phyloP scores from a whole-genome alignment of 176 grass and related monocot species.

The Avena eriantha region DNA sequence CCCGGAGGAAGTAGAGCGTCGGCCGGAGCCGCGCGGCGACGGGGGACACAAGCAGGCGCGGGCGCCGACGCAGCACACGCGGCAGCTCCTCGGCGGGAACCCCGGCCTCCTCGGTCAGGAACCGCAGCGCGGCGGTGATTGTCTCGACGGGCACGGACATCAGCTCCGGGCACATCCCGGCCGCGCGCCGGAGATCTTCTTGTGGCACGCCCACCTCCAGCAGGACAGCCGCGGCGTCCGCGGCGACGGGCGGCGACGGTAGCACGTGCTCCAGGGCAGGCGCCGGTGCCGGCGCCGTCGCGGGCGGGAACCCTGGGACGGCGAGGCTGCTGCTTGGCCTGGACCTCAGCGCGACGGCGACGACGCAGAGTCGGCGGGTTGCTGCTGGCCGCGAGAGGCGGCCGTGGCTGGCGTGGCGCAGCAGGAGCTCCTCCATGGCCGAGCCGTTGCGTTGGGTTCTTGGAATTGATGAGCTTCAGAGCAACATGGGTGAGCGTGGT shows the following conservation, averaged over 20 bases:
- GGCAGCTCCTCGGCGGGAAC: conserved; percentile 57
- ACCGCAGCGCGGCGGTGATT: conserved; percentile 58
- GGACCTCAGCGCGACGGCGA: conserved; percentile 50
- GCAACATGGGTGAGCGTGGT: not conserved
- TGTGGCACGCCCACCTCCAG: conserved; percentile 60
- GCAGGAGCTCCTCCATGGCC: conserved; percentile 66
- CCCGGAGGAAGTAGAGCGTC: conserved; percentile 88
- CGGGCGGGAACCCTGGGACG: conserved; percentile 26
- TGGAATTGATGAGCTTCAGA: not conserved
- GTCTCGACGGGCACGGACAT: conserved; percentile 55
- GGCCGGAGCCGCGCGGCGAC: conserved; percentile 66
- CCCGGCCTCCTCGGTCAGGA: conserved; percentile 59
- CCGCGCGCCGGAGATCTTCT: conserved; percentile 69
- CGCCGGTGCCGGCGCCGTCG: conserved; percentile 20
- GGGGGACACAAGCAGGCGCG: conserved; percentile 77
- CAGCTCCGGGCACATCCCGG: conserved; percentile 87
- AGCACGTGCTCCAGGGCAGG: conserved; percentile 39
- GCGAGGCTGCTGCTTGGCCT: conserved; percentile 51
- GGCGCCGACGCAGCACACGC: conserved; percentile 63
- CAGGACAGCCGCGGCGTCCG: conserved; percentile 44
- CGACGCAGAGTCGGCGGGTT: conserved; percentile 39
- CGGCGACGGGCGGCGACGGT: conserved; percentile 46
- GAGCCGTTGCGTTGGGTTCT: not conserved
- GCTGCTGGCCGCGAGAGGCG: conserved; percentile 8
- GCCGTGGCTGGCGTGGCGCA: conserved; percentile 47